Evolutionary conservation across 495 filamentous ascomycete genomes (phyloP).

Genomic region (Darksidea phi): DNA sequence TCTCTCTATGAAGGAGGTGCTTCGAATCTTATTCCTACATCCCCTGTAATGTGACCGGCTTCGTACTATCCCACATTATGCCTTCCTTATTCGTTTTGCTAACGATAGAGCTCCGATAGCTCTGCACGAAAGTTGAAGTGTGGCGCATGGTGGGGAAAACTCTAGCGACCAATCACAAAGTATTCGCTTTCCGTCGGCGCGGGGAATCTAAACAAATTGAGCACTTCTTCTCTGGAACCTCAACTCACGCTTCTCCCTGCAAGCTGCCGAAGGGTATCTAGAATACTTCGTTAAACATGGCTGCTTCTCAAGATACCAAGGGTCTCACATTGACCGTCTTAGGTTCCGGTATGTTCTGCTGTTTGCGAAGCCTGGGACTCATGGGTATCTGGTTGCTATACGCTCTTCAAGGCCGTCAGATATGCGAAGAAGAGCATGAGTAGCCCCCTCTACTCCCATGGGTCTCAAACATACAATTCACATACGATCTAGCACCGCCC

Average conservation of each 20-base stretch:
- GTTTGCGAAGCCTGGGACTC: neutral
- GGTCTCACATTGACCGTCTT: slow-evolving; percentile 66
- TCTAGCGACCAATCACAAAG: neutral
- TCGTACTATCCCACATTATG: too few species aligned
- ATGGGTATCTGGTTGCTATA: neutral
- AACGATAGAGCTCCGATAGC: too few species aligned
- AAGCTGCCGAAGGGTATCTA: neutral
- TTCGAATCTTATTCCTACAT: too few species aligned
- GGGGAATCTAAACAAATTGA: too few species aligned
- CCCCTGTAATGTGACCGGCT: too few species aligned
- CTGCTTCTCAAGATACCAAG: slow-evolving; percentile 9
- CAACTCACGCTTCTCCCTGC: neutral
- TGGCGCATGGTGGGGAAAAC: too few species aligned
- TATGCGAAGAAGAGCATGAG: neutral
- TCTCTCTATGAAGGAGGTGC: too few species aligned
- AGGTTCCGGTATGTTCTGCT: slow-evolving; percentile 60
- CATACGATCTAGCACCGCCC: slow-evolving; percentile 31
- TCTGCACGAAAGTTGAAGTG: too few species aligned
- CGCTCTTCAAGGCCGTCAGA: neutral
- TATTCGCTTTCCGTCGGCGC: neutral
- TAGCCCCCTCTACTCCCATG: neutral
- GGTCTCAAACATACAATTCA: neutral
- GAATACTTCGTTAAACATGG: slow-evolving; percentile 10
- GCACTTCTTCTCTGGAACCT: neutral
- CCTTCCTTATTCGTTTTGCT: too few species aligned